These are phyloP conservation scores for Synchytrium microbalum DNA, from an alignment of 371 early-diverging fungal species.

Conservation along the genomic window DNA sequence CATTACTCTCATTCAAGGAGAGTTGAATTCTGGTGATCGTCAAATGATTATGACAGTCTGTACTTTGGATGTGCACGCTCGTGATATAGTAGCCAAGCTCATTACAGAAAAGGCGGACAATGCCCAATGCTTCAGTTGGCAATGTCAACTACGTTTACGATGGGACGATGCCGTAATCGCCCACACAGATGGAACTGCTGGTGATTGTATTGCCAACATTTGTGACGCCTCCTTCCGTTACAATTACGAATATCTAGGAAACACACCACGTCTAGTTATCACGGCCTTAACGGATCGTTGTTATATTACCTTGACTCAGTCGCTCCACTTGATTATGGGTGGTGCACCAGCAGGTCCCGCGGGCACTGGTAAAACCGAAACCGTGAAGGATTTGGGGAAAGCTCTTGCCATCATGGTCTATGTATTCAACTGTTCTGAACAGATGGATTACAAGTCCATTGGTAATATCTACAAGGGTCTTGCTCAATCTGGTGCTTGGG, in stretches of 20 bases:
- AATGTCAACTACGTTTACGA: conserved; percentile 48
- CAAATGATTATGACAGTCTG: conserved; percentile 62
- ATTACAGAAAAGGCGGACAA: conserved; percentile 55
- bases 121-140: conserved; percentile 58
- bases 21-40: conserved; percentile 39
- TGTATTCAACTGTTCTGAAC: conserved; percentile 62
- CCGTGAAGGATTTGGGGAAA: conserved; percentile 58
- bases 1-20: conserved; percentile 53
- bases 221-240: conserved; percentile 55
- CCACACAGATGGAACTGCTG: conserved; percentile 16
- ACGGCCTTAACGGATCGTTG: conserved; percentile 58
- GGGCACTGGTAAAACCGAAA: conserved; percentile 49
- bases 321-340: conserved; percentile 54
- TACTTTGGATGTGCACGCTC: conserved; percentile 57
- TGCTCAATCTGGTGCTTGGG: conserved; percentile 53
- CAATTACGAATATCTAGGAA: conserved; percentile 57
- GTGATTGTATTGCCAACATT: conserved; percentile 54
- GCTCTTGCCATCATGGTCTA: conserved; percentile 56
- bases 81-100: conserved; percentile 60
- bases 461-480: conserved; percentile 60
- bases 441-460: conserved; percentile 57
- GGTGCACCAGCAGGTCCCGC: conserved; percentile 59
- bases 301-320: conserved; percentile 56
- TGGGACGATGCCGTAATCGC: conserved; percentile 44
- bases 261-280: conserved; percentile 55